These are phyloP conservation scores for Ophiostoma australiae DNA, from an alignment of 2,329 filamentous ascomycete genomes.

Conservation along the genomic window DNA sequence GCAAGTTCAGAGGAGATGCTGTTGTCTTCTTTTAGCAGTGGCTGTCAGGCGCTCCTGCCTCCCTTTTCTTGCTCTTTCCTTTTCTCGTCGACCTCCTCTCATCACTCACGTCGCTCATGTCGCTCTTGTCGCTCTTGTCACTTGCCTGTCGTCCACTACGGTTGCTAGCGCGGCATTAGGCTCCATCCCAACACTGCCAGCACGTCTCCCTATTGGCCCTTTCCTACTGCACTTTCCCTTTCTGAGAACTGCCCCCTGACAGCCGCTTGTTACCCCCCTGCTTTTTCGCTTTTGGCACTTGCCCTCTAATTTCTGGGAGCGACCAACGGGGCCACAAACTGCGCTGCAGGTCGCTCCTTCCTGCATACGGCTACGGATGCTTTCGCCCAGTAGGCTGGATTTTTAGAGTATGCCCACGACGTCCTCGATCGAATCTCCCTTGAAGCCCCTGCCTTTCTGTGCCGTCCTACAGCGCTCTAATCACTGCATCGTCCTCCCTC, in stretches of 20 bases:
- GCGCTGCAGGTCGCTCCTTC: constrained; percentile 13
- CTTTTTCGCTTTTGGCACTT: neutral
- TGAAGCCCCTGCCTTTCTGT: neutral
- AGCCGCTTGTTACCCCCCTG: constrained; percentile 7
- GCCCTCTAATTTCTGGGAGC: neutral
- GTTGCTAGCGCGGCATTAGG: neutral
- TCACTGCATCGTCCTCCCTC: neutral
- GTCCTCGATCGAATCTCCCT: constrained; percentile 5
- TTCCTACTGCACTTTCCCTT: neutral
- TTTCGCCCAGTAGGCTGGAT: constrained; percentile 7
- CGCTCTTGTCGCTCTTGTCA: neutral
- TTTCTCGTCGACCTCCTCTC: neutral
- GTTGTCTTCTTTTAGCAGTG: neutral
- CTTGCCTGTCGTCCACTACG: neutral
- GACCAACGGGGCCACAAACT: constrained; percentile 4
- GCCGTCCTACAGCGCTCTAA: neutral
- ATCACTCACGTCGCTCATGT: neutral
- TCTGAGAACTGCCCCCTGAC: constrained; percentile 3
- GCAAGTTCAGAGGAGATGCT: neutral
- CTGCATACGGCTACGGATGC: constrained; percentile 13
- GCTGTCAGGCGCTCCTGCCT: neutral
- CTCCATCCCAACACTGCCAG: neutral
- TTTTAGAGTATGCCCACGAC: constrained; percentile 11
- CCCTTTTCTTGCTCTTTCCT: neutral
- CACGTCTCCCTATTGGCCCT: neutral